phyloP scores from a whole-genome alignment of 345 rosid genomes.

The Eucalyptus tenuipes region DNA sequence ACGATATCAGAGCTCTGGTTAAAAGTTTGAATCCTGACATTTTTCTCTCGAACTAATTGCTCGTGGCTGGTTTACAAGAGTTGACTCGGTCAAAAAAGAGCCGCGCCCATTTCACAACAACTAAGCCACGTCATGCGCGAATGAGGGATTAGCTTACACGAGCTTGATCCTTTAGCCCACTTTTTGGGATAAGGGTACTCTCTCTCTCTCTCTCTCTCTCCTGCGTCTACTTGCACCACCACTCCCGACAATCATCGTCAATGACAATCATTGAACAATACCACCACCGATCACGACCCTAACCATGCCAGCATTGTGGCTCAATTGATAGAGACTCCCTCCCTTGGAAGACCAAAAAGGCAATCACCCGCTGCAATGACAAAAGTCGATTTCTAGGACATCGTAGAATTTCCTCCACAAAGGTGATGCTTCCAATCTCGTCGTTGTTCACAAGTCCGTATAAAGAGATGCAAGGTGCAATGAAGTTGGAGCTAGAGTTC shows the following conservation, averaged over 20 bases:
- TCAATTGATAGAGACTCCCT: neutral
- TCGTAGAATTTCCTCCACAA: neutral
- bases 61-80: neutral
- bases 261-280: too few species aligned
- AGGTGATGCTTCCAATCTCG: neutral
- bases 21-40: neutral
- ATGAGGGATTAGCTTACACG: neutral
- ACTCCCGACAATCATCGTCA: neutral
- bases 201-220: neutral
- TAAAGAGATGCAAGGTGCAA: neutral
- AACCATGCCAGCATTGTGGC: accelerated
- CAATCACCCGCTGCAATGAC: neutral
- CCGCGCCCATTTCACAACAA: neutral
- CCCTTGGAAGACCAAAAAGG: neutral
- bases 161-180: neutral
- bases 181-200: neutral
- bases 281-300: neutral
- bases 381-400: neutral
- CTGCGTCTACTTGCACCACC: neutral
- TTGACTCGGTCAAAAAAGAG: neutral
- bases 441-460: neutral
- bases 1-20: neutral
- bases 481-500: accelerated
- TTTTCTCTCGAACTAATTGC: neutral
- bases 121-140: neutral